Evolutionary conservation across 768 basidiomycete genomes (phyloP), one percentile per base, ranked within the genome.

Genomic region (Rhizopogon vulgaris): DNA sequence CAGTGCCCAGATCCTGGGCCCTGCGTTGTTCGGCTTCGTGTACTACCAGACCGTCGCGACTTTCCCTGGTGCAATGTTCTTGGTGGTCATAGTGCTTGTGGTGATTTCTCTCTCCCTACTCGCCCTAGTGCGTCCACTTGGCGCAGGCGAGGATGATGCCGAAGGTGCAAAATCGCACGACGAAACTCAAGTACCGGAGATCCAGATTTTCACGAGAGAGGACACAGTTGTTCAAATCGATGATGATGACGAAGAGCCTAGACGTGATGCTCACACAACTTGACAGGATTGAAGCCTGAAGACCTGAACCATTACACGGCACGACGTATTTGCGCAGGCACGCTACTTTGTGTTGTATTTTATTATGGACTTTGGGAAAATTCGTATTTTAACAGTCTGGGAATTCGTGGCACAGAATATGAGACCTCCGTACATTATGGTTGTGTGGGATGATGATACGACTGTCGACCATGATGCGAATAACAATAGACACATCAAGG

Each of bases 21-120:
- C 92, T 0, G 69, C 82, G 3, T 30, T 90, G 36, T 93, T 85
- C 58, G 88, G 90, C 4, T 62, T 83, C 15, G 72, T 87, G 9
- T 94, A 84, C 61, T 74, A 79, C 55, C 75, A 72, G 49, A 94
- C 89, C 0, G 89, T 91, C 14, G 79, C 78, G 8, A 73, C 70
- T 8, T 84, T 83, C 61, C 85, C 92, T 2, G 74, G 79, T 36
- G 77, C 80, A 3, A 82, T 94, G 6, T 87, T 93, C 67, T 72
- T 82, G 52, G 69, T 87, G 24, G 76, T 79, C 7, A 65, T 73
- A 27, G 67, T 59, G 34, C 67, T 67, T 18, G 58, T 77, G 45
- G 43, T 60, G 7, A 25, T 79, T 6, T 73, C 82, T 6, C 70
- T 83, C 51, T 38, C 69, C 34, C 60, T 79, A 11, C 63, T 85